These are phyloP conservation scores for Isatis lusitanica DNA, from an alignment of 441 rosid genomes.

Conservation along the genomic window DNA sequence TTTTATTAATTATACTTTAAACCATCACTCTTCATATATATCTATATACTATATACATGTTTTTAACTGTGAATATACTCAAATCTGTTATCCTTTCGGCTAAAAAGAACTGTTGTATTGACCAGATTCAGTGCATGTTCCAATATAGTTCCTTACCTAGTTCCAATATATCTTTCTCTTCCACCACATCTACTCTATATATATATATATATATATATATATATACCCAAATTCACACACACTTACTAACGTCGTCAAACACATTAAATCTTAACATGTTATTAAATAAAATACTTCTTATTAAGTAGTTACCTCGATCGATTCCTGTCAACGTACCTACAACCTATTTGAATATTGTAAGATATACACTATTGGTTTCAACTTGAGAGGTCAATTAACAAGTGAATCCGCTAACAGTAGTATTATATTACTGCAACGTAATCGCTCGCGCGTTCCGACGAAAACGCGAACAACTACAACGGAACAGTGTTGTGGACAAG, in stretches of 20 bases:
- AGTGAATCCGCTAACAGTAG: background rate
- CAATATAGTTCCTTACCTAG: background rate
- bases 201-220: background rate
- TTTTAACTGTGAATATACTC: no score
- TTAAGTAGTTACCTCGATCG: conserved; percentile 13
- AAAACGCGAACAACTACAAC: conserved; percentile 13
- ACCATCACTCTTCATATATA: no score
- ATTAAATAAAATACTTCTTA: background rate
- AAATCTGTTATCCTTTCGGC: no score
- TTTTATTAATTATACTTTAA: no score
- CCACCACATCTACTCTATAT: background rate
- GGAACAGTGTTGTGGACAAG: conserved; percentile 5
- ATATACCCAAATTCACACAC: background rate
- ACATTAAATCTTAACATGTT: conserved; percentile 1
- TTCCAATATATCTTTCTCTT: background rate
- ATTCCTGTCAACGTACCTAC: background rate
- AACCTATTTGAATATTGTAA: conserved; percentile 13
- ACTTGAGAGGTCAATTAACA: conserved; percentile 14
- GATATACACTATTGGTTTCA: conserved; percentile 16
- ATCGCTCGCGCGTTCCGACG: conserved; percentile 11
- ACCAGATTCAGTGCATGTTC: no score
- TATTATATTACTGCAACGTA: conserved; percentile 4
- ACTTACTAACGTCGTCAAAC: background rate
- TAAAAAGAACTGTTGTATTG: no score
- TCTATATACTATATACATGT: no score